Evolutionary conservation across 352 stramenopile species (phyloP), one percentile per base, ranked within the genome.

Genomic region (Phytophthora idaei): DNA sequence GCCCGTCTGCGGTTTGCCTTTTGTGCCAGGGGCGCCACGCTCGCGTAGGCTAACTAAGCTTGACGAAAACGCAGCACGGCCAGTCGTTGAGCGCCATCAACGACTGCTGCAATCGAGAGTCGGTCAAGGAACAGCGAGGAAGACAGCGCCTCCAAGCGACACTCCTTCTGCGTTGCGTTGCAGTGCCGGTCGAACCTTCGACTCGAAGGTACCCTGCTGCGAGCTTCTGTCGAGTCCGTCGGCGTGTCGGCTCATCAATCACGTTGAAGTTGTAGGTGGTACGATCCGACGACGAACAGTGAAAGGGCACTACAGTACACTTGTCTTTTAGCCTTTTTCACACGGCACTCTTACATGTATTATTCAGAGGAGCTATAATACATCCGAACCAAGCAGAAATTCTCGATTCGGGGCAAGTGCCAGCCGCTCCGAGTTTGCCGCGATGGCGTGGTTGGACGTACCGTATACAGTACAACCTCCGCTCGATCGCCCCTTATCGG

Each of bases 221-320:
- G 56, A 71, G 34, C 63, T 71, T 71, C 44, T 67, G 64, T 71
- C 57, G 57, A 71, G 64, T 71, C 64, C 50, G 64, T 48, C 57
- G 57, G 14, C 27, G 25, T 48, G 31, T 45, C 31, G 34, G 41
- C 2, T 31, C 12, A 28, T 58, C 46, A 36, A 4, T 46, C 5
- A 45, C 1, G 11, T 71, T 67, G 50, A 71, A 67, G 64, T 50
- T 71, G 50, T 57, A 31, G 50, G 61, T 21, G 21, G 21, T 21
- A 10, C 61, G 10, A 68, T 39, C 2, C 3, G 45, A 63, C 61
- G 61, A 63, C 61, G 45, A 57, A 51, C 60, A 61, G 60, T 56
- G 50, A 67, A 61, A 49, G 41, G 12, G 39, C 39, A 21, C 10
- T 0, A 25, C 5, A 25, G 14, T 21, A 46, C n/a, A 21, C 15